Conservation (phyloP, 371 early-diverging fungal genomes). For the Zancudomyces culisetae region DNA sequence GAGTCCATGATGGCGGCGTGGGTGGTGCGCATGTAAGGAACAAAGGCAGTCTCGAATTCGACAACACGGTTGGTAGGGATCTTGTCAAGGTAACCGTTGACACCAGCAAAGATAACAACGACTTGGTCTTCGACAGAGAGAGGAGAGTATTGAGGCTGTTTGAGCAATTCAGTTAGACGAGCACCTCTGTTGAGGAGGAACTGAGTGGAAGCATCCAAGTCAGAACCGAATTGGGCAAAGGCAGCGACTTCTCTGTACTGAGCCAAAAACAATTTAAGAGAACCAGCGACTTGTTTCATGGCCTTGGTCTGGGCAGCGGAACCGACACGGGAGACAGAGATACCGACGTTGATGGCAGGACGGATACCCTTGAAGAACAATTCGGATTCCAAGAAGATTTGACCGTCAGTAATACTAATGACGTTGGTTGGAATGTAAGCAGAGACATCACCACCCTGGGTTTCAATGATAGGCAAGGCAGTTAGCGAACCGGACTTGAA, state of each 20-base stretch:
- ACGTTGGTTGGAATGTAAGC: constrained; percentile 97
- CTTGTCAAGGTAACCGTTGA: constrained; percentile 95
- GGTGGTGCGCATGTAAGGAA: constrained; percentile 69
- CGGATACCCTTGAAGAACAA: constrained; percentile 95
- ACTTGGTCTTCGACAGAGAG: constrained; percentile 86
- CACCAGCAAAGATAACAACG: constrained; percentile 81
- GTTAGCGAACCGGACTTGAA: constrained; percentile 86
- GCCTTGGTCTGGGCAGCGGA: constrained; percentile 96
- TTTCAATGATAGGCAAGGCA: constrained; percentile 91
- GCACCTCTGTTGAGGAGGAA: constrained; percentile 90
- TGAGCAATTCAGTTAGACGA: constrained; percentile 84
- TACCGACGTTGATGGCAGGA: constrained; percentile 96
- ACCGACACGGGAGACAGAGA: constrained; percentile 95
- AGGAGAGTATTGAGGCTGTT: constrained; percentile 86
- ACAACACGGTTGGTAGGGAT: constrained; percentile 71
- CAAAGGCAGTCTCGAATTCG: constrained; percentile 77
- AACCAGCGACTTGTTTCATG: constrained; percentile 96
- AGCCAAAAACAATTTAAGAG: constrained; percentile 91
- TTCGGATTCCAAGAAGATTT: constrained; percentile 94
- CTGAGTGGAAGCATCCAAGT: constrained; percentile 89
- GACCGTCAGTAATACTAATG: constrained; percentile 95
- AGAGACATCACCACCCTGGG: constrained; percentile 96
- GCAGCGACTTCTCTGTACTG: constrained; percentile 98
- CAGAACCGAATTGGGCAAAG: constrained; percentile 95
- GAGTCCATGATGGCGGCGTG: constrained; percentile 68